Percentiles rank a stretch among this genome's conserved stretches.
These are phyloP conservation scores for Xanthoparmelia taractica DNA, from an alignment of 495 filamentous ascomycete species.

Conservation along the genomic window DNA sequence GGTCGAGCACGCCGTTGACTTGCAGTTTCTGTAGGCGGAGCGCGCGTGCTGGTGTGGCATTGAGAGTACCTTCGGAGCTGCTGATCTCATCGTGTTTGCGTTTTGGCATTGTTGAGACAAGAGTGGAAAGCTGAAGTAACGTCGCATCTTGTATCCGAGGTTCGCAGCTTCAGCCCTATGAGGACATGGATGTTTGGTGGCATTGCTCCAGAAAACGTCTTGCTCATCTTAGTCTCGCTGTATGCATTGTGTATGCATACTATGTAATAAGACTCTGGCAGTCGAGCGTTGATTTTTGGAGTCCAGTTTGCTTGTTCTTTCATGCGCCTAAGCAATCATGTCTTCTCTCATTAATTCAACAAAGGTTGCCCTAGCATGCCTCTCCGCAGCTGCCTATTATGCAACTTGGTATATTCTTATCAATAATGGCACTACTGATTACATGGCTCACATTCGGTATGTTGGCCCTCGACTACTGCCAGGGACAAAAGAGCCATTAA, in stretches of 20 bases:
- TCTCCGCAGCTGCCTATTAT: slow-evolving; percentile 39
- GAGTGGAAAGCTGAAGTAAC: too few relatives aligned
- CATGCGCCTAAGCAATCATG: background rate
- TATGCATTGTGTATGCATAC: background rate
- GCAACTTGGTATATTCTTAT: slow-evolving; percentile 37
- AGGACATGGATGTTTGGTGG: too few relatives aligned
- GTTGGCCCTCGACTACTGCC: slow-evolving; percentile 36
- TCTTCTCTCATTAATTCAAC: slow-evolving; percentile 21
- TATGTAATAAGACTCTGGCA: background rate
- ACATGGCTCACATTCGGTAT: slow-evolving; percentile 26
- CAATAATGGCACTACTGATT: slow-evolving; percentile 36
- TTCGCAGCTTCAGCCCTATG: too few relatives aligned
- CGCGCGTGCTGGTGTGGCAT: background rate
- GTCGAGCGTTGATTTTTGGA: background rate
- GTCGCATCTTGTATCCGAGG: too few relatives aligned
- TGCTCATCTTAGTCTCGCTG: background rate
- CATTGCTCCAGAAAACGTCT: too few relatives aligned
- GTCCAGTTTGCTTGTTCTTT: background rate
- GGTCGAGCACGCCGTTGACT: slow-evolving; percentile 48
- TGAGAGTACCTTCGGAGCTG: slow-evolving; percentile 4
- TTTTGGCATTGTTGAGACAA: slow-evolving; percentile 36
- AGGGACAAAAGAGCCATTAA: slow-evolving; percentile 34
- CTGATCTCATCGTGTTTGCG: slow-evolving; percentile 40
- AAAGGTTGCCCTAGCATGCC: slow-evolving; percentile 35
- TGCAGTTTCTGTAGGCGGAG: slow-evolving; percentile 21